phyloP scores from a whole-genome alignment of 192 early-diverging fungal species.

The Coemansia sp. region DNA sequence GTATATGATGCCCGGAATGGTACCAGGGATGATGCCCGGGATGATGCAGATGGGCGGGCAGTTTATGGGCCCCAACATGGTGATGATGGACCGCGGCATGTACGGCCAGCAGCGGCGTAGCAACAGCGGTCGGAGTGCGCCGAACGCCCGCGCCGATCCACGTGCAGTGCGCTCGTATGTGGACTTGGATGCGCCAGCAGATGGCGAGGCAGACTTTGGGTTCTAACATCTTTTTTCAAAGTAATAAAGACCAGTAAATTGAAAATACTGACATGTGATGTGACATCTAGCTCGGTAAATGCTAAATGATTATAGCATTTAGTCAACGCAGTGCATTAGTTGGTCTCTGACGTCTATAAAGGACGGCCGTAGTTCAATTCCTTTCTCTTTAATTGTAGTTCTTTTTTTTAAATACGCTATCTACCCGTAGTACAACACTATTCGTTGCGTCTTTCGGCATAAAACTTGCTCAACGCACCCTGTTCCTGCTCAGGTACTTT shows the following conservation, averaged over 20 bases:
- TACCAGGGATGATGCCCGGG: constrained; percentile 44
- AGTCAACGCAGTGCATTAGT: too few species aligned
- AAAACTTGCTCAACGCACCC: constrained; percentile 44
- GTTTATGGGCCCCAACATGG: constrained; percentile 43
- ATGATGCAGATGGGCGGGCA: constrained; percentile 56
- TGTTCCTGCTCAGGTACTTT: constrained; percentile 35
- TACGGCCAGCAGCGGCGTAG: constrained; percentile 26
- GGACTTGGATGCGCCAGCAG: constrained; percentile 85
- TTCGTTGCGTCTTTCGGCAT: constrained; percentile 28
- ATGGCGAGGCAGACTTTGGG: constrained; percentile 66
- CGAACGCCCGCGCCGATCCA: constrained; percentile 56
- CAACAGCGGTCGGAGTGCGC: constrained; percentile 14
- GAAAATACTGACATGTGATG: too few species aligned
- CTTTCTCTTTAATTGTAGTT: neutral
- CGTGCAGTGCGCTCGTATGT: constrained; percentile 82
- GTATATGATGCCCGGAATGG: constrained; percentile 46
- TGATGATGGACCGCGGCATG: constrained; percentile 47
- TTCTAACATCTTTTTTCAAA: constrained; percentile 19
- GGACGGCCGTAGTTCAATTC: neutral
- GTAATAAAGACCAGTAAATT: neutral
- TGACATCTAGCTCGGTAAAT: too few species aligned
- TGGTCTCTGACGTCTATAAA: too few species aligned
- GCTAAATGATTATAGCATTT: too few species aligned
- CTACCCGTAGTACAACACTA: too few species aligned
- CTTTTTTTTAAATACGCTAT: too few species aligned